Evolutionary conservation across 2,329 filamentous ascomycete species (phyloP).

Genomic region (Neurospora sp.): DNA sequence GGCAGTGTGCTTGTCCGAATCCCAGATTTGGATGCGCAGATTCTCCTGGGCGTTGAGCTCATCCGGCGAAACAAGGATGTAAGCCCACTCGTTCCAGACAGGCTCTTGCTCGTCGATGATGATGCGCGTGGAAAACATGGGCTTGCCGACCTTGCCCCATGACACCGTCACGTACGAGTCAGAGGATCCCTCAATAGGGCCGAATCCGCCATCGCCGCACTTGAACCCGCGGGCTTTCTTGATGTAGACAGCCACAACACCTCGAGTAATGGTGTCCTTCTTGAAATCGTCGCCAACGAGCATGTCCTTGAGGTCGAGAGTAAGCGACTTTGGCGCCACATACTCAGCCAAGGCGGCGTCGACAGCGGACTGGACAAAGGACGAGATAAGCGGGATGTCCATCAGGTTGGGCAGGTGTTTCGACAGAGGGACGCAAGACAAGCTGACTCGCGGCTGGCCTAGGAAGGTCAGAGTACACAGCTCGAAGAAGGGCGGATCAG

Average conservation of each 20-base stretch:
- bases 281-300: conserved; percentile 70
- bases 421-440: conserved; percentile 60
- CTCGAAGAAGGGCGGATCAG: conserved; percentile 69
- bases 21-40: conserved; percentile 62
- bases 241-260: conserved; percentile 56
- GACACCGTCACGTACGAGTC: conserved; percentile 64
- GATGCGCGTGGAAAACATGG: conserved; percentile 55
- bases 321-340: conserved; percentile 65
- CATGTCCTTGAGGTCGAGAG: conserved; percentile 67
- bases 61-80: conserved; percentile 58
- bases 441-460: conserved; percentile 61
- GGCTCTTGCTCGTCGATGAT: conserved; percentile 57
- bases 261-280: conserved; percentile 57
- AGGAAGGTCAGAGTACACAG: conserved; percentile 65
- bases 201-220: conserved; percentile 55
- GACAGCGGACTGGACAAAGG: conserved; percentile 65
- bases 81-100: conserved; percentile 60
- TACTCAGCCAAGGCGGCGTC: conserved; percentile 67
- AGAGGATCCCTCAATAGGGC: conserved; percentile 50
- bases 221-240: conserved; percentile 61
- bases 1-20: conserved; percentile 61
- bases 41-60: conserved; percentile 64
- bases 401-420: conserved; percentile 63
- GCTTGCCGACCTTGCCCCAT: conserved; percentile 70
- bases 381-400: conserved; percentile 64